Evolutionary conservation across 2,329 filamentous ascomycete genomes (phyloP).

Genomic region (Aurifilum marmelostoma): DNA sequence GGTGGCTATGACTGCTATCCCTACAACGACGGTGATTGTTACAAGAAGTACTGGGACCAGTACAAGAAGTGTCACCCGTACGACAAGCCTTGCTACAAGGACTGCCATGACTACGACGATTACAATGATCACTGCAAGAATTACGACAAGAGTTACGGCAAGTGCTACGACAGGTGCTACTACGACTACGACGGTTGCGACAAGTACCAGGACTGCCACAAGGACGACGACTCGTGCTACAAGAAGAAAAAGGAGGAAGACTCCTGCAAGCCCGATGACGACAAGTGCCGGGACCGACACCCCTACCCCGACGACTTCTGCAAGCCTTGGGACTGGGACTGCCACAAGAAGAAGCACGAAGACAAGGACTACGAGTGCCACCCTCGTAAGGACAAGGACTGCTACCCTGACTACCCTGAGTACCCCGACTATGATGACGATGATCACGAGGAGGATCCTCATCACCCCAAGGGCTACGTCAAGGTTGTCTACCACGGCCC

Average conservation of each 20-base stretch:
- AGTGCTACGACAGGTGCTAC: conserved; percentile 16
- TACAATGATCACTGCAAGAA: conserved; percentile 19
- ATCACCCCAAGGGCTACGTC: conserved; percentile 15
- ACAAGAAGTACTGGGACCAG: conserved; percentile 20
- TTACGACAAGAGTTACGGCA: conserved; percentile 8
- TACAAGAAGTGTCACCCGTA: conserved; percentile 23
- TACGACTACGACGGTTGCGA: conserved; percentile 21
- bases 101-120: conserved; percentile 21
- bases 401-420: conserved; percentile 13
- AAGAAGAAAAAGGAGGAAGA: conserved; percentile 13
- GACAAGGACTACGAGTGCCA: conserved; percentile 22
- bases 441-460: conserved; percentile 2
- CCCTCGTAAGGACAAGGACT: conserved; percentile 18
- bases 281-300: conserved; percentile 8
- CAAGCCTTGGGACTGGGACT: conserved; percentile 21
- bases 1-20: conserved; percentile 16
- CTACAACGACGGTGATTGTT: conserved; percentile 12
- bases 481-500: conserved; percentile 15
- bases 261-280: conserved; percentile 9
- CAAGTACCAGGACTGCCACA: conserved; percentile 14
- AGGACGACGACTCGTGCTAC: conserved; percentile 14
- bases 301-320: conserved; percentile 18
- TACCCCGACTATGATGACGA: conserved; percentile 13
- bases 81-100: conserved; percentile 21
- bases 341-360: conserved; percentile 14